phyloP scores from a whole-genome alignment of 495 filamentous ascomycete genomes.

The Podospora fimiseda region DNA sequence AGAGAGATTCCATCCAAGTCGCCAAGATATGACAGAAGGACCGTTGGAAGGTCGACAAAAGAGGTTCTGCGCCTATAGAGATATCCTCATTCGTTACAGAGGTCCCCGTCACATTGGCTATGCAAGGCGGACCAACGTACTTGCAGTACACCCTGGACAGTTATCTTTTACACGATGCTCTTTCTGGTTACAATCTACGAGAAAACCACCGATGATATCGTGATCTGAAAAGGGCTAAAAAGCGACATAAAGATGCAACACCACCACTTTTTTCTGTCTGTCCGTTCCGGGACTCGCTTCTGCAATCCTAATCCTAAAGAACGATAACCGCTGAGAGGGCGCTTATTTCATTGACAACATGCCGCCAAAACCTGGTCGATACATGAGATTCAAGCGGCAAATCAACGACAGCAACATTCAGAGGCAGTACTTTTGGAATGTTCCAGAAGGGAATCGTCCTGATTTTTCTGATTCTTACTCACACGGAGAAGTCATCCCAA shows the following conservation, averaged over 20 bases:
- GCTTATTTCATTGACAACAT: slow-evolving; percentile 1
- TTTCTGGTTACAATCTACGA: neutral
- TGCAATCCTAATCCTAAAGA: too few relatives aligned
- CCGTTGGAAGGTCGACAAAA: slow-evolving; percentile 13
- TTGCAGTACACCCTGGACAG: too few relatives aligned
- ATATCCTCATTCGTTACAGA: slow-evolving; percentile 8
- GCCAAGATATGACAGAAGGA: neutral
- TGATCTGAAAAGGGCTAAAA: too few relatives aligned
- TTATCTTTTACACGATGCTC: neutral
- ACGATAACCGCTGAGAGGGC: too few relatives aligned
- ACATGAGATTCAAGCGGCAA: neutral
- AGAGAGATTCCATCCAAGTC: neutral
- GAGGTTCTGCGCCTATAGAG: slow-evolving; percentile 4
- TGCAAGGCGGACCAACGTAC: neutral
- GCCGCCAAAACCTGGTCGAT: slow-evolving; percentile 2
- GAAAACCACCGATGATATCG: neutral
- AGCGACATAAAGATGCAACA: neutral
- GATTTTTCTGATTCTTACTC: slow-evolving; percentile 13
- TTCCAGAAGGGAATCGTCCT: slow-evolving; percentile 8
- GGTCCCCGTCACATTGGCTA: neutral
- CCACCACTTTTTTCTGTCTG: too few relatives aligned
- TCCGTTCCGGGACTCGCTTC: too few relatives aligned
- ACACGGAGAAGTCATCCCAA: slow-evolving; percentile 14
- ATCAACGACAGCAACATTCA: neutral
- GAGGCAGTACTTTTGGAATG: slow-evolving; percentile 14